Evolutionary conservation across 148 eudicot genomes (phyloP), one percentile per base, ranked within the genome.

Genomic region (Vaccinium vitisidaea): DNA sequence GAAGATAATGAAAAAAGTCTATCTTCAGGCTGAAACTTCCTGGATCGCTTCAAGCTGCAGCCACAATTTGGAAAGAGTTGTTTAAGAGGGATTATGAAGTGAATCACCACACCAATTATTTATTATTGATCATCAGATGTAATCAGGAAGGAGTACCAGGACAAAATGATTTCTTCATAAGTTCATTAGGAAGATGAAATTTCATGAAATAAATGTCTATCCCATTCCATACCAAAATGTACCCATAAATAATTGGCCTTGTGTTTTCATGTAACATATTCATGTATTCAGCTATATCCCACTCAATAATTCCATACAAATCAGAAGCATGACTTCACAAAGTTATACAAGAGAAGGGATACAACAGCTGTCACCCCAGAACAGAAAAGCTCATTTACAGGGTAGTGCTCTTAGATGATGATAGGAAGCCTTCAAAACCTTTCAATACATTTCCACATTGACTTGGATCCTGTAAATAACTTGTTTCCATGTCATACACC

Each of bases 401-500:
- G 52, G 97, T 91, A 46, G 94, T 90, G 93, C 92, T 94, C 94
- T 95, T 97, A 32, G 98, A 88, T 58, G 98, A 91, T 61, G 99
- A 94, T 78, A 97, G 87, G 90, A 93, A 93, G 84, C 99, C 98
- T 65, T 97, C 99, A 86, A 90, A 95, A 84, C 99, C 99, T 91
- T 97, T 97, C 89, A 97, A 88, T 36, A 94, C 97, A 90, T 97
- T 95, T 85, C 98, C 98, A 87, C 93, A 93, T 86, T 94, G 98
- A 86, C 94, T 95, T 76, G 99, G 91, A 90, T 97, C 99, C 83
- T 94, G 98, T 83, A 97, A 84, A 84, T 97, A 97, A 56, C 91
- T 92, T 71, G 99, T 95, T 91, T 97, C 99, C 98, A 97, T 92
- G 87, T 97, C 98, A 88, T 91, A 97, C 32, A 97, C 98, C 99